Evolutionary conservation across 495 filamentous ascomycete species (phyloP), one percentile per base, ranked within the genome.

Genomic region (Lepidopterella palustris): DNA sequence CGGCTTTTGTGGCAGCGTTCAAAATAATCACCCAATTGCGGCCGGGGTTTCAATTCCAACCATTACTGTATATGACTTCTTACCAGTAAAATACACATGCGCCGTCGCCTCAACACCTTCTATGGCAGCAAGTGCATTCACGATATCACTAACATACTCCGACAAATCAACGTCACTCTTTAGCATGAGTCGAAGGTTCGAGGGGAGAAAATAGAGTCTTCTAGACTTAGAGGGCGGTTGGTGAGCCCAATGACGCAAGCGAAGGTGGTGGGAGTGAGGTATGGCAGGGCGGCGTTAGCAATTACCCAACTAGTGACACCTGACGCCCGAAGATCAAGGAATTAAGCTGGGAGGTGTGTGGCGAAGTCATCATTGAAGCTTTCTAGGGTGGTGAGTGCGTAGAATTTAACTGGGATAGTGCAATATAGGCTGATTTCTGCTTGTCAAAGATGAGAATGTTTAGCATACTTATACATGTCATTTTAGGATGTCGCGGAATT

Each of bases 241-340:
- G 56, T 67, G 2, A 73, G 57, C 8, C 71, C 72, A 13, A 69
- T 70, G 27, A 74, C 61, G 0, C 68, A 62, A 23, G 13, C 27
- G 24, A 72, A 74, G 28, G 68, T 61, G 0, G 57, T 63, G 0
- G 61, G n/a, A 0, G 65, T 70, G 1, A 70, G 67, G 48, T 73
- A 70, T 3, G 21, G 10, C 4, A 72, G 58, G 18, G 45, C 40
- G 40, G 68, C 45, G 4, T 68, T 59, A 20, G 62, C 21, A n/a
- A 71, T 56, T 32, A 67, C 48, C 70, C 71, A 73, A 18, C 70
- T 70, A 0, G 73, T 68, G 52, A 74, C 71, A 3, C 70, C 73
- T 9, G 66, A 68, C n/a, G 73, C 72, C 21, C 73, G 70, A 57
- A 75, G n/a, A n/a, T n/a, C n/a, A n/a, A n/a, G n/a, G n/a, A n/a